A percentile compares a stretch with the other conserved stretches of the same genome.
These are phyloP conservation scores for Scheffersomyces illinoinensis DNA, from an alignment of 1,139 yeast genomes.

Conservation along the genomic window DNA sequence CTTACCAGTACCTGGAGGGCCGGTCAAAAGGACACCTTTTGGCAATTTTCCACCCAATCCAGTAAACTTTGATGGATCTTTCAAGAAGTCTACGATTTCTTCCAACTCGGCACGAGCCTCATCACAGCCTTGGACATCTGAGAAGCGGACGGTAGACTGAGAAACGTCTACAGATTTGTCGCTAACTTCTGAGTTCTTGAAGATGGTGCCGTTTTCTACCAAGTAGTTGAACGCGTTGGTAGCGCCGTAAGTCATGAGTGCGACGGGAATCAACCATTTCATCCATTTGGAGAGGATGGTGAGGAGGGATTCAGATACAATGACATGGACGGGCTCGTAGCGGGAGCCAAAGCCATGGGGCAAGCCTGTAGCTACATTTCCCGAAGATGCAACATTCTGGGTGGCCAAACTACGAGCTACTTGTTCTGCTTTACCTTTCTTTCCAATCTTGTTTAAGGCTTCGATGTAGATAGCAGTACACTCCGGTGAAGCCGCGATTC, in stretches of 20 bases:
- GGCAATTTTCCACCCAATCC: slow-evolving; percentile 97
- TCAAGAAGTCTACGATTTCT: slow-evolving; percentile 93
- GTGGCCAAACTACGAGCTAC: slow-evolving; percentile 35
- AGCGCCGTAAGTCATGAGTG: slow-evolving; percentile 70
- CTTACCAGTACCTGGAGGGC: slow-evolving; percentile 99
- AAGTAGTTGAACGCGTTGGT: slow-evolving; percentile 74
- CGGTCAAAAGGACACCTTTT: slow-evolving; percentile 93
- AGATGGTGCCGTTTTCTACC: slow-evolving; percentile 80
- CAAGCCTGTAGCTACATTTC: slow-evolving; percentile 26
- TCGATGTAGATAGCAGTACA: slow-evolving; percentile 76
- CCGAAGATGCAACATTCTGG: slow-evolving; percentile 19
- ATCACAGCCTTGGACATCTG: slow-evolving; percentile 96
- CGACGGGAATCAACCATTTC: slow-evolving; percentile 85
- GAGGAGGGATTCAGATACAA: slow-evolving; percentile 80
- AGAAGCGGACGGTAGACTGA: slow-evolving; percentile 83
- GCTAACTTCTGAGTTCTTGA: slow-evolving; percentile 73
- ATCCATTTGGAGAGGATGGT: slow-evolving; percentile 83
- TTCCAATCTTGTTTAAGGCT: slow-evolving; percentile 78
- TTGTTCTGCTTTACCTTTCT: slow-evolving; percentile 72
- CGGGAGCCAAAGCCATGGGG: slow-evolving; percentile 49
- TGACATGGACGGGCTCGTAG: slow-evolving; percentile 84
- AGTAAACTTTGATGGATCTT: slow-evolving; percentile 94
- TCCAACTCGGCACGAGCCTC: slow-evolving; percentile 97
- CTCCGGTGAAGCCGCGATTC: slow-evolving; percentile 77
- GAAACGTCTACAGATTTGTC: slow-evolving; percentile 82